Percentiles rank a stretch among this genome's conserved stretches.
Conservation (phyloP, 441 rosid genomes). For the Aquilaria agallochum region DNA sequence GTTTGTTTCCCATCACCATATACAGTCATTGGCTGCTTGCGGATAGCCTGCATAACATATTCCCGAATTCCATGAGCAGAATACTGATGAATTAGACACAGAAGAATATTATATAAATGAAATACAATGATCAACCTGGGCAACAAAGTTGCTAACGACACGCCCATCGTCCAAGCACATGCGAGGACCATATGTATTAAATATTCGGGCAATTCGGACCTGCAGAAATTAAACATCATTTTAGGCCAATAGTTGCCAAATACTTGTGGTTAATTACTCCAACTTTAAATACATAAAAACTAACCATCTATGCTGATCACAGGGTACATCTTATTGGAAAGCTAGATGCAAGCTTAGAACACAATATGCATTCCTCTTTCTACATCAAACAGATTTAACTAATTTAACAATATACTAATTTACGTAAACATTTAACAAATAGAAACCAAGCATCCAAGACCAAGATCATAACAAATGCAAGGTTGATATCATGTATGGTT, state of each 20-base stretch:
- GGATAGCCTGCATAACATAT: constrained; percentile 61
- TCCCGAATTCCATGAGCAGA: background rate
- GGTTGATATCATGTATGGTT: too few relatives aligned
- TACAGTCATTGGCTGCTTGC: constrained; percentile 90
- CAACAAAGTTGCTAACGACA: constrained; percentile 98
- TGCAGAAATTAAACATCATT: constrained; percentile 22
- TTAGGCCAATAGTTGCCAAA: constrained; percentile 1
- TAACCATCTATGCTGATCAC: too few relatives aligned
- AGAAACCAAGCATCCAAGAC: too few relatives aligned
- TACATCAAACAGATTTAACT: too few relatives aligned
- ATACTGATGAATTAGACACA: background rate
- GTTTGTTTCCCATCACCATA: constrained; percentile 99
- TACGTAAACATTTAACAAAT: too few relatives aligned
- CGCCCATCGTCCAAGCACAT: constrained; percentile 99
- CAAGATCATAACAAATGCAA: too few relatives aligned
- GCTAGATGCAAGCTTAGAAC: too few relatives aligned
- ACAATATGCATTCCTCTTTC: too few relatives aligned
- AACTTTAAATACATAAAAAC: background rate
- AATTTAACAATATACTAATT: too few relatives aligned
- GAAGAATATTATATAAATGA: constrained; percentile 3
- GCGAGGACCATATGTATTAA: constrained; percentile 96
- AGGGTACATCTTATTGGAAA: too few relatives aligned
- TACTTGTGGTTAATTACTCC: background rate
- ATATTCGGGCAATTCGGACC: constrained; percentile 98
- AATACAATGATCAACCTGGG: constrained; percentile 59